Conservation (phyloP, 1,139 yeast genomes). For the Blastobotrys serpentis region DNA sequence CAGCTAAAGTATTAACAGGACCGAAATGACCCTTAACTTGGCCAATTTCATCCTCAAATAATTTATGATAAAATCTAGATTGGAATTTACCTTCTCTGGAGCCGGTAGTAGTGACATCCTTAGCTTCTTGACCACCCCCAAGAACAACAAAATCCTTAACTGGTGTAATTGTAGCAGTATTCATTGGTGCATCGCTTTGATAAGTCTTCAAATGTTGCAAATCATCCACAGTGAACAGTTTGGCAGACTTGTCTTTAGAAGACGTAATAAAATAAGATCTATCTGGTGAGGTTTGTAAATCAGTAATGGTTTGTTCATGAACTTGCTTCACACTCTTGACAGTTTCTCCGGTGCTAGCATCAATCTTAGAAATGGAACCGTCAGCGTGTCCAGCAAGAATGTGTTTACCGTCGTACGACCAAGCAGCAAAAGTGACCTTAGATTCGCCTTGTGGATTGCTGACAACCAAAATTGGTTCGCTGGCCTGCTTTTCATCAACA, state of each 20-base stretch:
- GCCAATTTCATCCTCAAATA: constrained; percentile 93
- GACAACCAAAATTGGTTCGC: constrained; percentile 61
- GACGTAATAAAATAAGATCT: constrained; percentile 86
- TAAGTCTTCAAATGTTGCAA: constrained; percentile 71
- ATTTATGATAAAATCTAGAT: constrained; percentile 92
- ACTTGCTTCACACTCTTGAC: constrained; percentile 39
- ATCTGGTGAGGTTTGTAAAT: constrained; percentile 87
- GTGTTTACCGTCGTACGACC: constrained; percentile 73
- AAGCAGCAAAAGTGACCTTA: constrained; percentile 82
- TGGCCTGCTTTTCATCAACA: constrained; percentile 37
- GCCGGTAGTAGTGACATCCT: constrained; percentile 94
- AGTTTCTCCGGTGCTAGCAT: constrained; percentile 66
- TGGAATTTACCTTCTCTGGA: constrained; percentile 96
- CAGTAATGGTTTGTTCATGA: constrained; percentile 78
- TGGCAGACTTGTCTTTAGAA: constrained; percentile 89
- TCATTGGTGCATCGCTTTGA: constrained; percentile 90
- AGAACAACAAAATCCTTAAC: constrained; percentile 85
- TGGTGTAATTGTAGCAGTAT: constrained; percentile 93
- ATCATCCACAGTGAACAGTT: constrained; percentile 73
- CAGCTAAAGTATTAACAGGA: constrained; percentile 91
- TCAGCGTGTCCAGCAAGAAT: constrained; percentile 87
- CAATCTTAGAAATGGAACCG: constrained; percentile 79
- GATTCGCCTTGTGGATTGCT: constrained; percentile 52
- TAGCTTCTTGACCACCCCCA: constrained; percentile 99
- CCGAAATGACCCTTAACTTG: constrained; percentile 99